Percentiles rank a stretch among this genome's conserved stretches.
Evolutionary conservation across 208 protist species (phyloP).

Genomic region (Trypanosoma conorhini): DNA sequence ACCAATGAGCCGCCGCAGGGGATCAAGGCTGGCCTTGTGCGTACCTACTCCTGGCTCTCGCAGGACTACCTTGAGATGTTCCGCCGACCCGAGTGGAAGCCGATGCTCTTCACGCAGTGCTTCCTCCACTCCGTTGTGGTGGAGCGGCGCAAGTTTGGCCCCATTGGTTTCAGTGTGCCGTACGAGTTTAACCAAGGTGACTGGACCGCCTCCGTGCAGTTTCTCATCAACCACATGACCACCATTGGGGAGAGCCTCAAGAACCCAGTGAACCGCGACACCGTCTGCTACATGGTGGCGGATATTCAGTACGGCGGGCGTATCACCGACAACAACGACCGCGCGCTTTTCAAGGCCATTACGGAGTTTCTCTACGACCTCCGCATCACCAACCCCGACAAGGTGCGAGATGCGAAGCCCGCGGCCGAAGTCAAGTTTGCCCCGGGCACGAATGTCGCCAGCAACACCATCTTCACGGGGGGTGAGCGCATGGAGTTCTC

Average conservation of each 20-base stretch:
- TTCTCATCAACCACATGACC: slow-evolving; percentile 98
- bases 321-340: slow-evolving; percentile 99
- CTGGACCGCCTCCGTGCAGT: slow-evolving; percentile 95
- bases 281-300: slow-evolving; percentile 97
- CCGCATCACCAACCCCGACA: slow-evolving; percentile 91
- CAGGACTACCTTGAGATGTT: slow-evolving; percentile 97
- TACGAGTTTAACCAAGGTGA: slow-evolving; percentile 99
- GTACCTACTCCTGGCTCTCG: slow-evolving; percentile 96
- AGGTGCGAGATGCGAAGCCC: slow-evolving; percentile 73
- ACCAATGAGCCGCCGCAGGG: slow-evolving; percentile 98
- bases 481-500: slow-evolving; percentile 84
- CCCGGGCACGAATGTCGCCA: neutral
- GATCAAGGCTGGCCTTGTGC: slow-evolving; percentile 96
- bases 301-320: slow-evolving; percentile 99
- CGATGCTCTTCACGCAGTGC: slow-evolving; percentile 96
- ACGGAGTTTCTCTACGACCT: slow-evolving; percentile 93
- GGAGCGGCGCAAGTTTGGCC: slow-evolving; percentile 98
- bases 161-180: slow-evolving; percentile 98
- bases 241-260: slow-evolving; percentile 95
- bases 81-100: slow-evolving; percentile 95
- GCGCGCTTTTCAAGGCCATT: slow-evolving; percentile 97
- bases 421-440: slow-evolving; percentile 6
- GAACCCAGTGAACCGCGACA: slow-evolving; percentile 93
- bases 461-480: slow-evolving; percentile 68
- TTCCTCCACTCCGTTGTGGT: slow-evolving; percentile 98